Percentiles rank a stretch among this genome's conserved stretches.
Evolutionary conservation across 257 asterid species (phyloP).

Genomic region (Anisodus tanguticus): DNA sequence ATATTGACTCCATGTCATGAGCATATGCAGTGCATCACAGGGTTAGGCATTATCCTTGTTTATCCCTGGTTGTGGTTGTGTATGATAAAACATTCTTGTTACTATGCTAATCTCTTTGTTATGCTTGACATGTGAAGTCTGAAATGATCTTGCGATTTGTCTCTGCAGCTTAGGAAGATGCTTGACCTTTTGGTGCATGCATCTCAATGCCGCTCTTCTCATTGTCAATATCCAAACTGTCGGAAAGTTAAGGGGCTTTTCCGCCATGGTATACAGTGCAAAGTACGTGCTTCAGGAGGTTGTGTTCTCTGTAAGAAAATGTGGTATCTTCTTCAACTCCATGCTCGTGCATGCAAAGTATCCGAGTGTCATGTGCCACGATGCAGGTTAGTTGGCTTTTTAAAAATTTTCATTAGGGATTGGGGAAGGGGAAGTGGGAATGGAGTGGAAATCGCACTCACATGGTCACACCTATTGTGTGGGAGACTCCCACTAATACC

Average conservation of each 20-base stretch:
- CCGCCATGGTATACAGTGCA: constrained; percentile 89
- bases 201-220: constrained; percentile 48
- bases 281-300: constrained; percentile 88
- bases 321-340: constrained; percentile 99
- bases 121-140: constrained; percentile 26
- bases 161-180: constrained; percentile 82
- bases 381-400: constrained; percentile 73
- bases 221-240: constrained; percentile 86
- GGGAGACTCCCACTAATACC: constrained; percentile 14
- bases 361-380: constrained; percentile 92
- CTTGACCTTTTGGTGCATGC: constrained; percentile 79
- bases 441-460: background rate
- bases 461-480: background rate
- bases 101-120: background rate
- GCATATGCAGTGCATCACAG: background rate
- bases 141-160: constrained; percentile 33
- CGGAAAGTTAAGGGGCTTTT: constrained; percentile 97
- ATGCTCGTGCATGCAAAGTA: constrained; percentile 97
- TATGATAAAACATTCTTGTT: background rate
- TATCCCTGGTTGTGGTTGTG: constrained; percentile 7
- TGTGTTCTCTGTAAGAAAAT: constrained; percentile 90
- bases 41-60: background rate
- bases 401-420: background rate
- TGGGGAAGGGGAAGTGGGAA: constrained; percentile 8
- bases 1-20: background rate